A percentile compares a stretch with the other conserved stretches of the same genome.
phyloP scores from a whole-genome alignment of 2,329 filamentous ascomycete genomes.

The Ophiostoma himal-ulmi region DNA sequence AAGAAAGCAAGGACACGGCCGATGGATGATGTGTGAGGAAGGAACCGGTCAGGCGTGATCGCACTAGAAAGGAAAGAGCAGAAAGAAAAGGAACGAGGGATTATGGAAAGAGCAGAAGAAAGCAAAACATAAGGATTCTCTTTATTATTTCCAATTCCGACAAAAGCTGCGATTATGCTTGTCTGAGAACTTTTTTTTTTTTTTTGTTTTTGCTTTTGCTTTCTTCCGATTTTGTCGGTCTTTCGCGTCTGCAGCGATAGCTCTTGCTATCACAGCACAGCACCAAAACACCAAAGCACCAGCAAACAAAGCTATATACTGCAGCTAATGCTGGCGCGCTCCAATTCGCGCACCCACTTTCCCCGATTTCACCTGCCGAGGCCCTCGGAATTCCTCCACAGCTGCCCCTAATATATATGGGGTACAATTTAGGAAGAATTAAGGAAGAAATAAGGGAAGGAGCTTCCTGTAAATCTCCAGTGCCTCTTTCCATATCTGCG shows the following conservation, averaged over 20 bases:
- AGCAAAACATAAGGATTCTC: neutral
- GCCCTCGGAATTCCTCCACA: conserved; percentile 24
- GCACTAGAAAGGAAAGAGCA: neutral
- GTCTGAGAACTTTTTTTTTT: neutral
- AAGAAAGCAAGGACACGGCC: neutral
- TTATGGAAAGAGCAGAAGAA: neutral
- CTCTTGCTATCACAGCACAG: neutral
- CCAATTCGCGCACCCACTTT: neutral
- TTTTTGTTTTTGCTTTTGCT: neutral
- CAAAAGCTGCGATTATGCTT: neutral
- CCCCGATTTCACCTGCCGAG: conserved; percentile 21
- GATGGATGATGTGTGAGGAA: neutral
- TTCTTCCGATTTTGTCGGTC: neutral
- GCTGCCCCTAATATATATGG: conserved; percentile 16
- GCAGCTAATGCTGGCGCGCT: neutral
- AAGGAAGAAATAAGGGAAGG: neutral
- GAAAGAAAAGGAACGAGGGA: neutral
- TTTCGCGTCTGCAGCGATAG: neutral
- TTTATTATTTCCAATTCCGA: neutral
- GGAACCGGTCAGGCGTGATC: neutral
- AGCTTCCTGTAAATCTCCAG: neutral
- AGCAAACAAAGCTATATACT: neutral
- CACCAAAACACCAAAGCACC: too few relatives aligned
- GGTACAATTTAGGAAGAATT: conserved; percentile 6
- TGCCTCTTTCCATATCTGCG: neutral